Evolutionary conservation across 768 basidiomycete species (phyloP), one percentile per base, ranked within the genome.

Genomic region (Gymnopilus junonius): DNA sequence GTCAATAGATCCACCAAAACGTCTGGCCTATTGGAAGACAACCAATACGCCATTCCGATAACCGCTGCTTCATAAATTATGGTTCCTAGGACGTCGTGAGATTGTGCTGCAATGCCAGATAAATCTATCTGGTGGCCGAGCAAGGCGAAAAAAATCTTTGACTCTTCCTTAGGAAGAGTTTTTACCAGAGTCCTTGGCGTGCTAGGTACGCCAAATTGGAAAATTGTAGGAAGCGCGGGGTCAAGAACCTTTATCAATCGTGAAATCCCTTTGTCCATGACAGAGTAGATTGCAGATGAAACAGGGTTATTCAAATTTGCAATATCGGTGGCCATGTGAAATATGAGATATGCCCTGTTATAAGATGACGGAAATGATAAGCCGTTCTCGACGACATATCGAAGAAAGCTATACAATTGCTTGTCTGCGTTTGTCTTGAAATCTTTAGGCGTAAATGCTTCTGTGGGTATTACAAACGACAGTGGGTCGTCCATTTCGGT

Each of bases 31-130:
- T 64, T 54, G 4, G 69, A 58, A 17, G 56, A 66, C 39, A 74
- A 50, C 71, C 72, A 73, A 29, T 69, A 58, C 14, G 67, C 31
- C 25, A 74, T 61, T 1, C 73, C 73, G 46, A 74, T 58, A 14
- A 71, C 66, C 4, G 68, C 63, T 8, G 72, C 72, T 20, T 73
- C 72, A 29, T 69, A 70, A 23, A 72, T 65, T 6, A 72, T 62
- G 23, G 62, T 71, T 8, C 65, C 69, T 21, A 70, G 37, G 3
- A 66, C 42, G 17, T 70, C 67, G 58, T 73, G 65, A 0, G 69
- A 55, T 8, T 65, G 55, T 5, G 39, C 39, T 20, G 55, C 59
- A 1, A 69, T 59, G n/a, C 50, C 50, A 3, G 64, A 51, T 8
- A 59, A 17, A 29, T 69, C 65, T 1, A 74, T 32, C n/a, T 65